Evolutionary conservation across 805 yeast species (phyloP).

Genomic region (Blastobotrys robertii): DNA sequence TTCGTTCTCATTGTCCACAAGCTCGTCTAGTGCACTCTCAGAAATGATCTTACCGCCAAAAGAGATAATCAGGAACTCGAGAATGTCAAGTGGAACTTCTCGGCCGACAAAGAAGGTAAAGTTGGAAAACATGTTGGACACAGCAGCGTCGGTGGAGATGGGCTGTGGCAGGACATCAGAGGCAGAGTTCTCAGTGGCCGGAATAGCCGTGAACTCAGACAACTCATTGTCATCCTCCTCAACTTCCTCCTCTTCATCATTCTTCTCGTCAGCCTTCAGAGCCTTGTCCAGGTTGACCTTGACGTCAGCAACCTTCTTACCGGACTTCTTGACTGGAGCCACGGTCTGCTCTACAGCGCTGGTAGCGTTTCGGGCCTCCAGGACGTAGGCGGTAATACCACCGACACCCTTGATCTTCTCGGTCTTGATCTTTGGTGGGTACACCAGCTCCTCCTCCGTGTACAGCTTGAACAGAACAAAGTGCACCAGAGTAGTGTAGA

Average conservation of each 20-base stretch:
- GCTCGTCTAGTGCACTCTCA: conserved; percentile 79
- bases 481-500: conserved; percentile 84
- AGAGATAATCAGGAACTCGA: conserved; percentile 78
- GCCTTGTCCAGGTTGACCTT: conserved; percentile 30
- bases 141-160: conserved; percentile 13
- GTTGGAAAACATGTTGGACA: conserved; percentile 57
- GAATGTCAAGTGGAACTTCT: conserved; percentile 86
- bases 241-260: conserved; percentile 17
- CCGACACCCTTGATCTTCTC: conserved; percentile 76
- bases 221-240: conserved; percentile 38
- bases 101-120: conserved; percentile 85
- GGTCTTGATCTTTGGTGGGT: conserved; percentile 79
- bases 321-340: conserved; percentile 35
- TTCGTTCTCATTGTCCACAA: conserved; percentile 38
- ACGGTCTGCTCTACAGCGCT: neutral
- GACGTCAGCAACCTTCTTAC: conserved; percentile 41
- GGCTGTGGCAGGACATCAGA: conserved; percentile 55
- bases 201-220: conserved; percentile 60
- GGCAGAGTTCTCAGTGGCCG: conserved; percentile 41
- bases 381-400: conserved; percentile 74
- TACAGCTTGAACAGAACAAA: conserved; percentile 80
- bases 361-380: conserved; percentile 36
- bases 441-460: conserved; percentile 73
- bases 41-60: conserved; percentile 80
- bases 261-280: conserved; percentile 30